These are phyloP conservation scores for Xanthoconium stramineum DNA, from an alignment of 768 basidiomycete species.

Conservation along the genomic window DNA sequence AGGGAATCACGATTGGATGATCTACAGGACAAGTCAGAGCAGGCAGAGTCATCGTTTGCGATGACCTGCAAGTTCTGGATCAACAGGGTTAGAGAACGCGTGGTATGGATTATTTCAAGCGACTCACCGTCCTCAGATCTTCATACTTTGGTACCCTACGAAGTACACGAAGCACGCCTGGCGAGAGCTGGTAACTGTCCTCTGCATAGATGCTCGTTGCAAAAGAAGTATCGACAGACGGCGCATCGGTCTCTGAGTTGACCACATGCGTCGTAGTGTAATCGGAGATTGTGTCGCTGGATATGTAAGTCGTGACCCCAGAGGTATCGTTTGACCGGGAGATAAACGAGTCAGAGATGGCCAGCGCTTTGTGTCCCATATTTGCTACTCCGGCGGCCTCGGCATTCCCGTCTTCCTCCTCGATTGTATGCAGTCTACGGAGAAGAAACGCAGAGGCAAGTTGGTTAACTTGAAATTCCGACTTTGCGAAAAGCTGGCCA, in stretches of 20 bases:
- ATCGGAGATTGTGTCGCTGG: constrained; percentile 5
- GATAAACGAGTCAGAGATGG: not conserved
- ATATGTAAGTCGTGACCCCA: constrained; percentile 2
- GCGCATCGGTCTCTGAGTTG: not conserved
- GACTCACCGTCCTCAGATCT: constrained; percentile 18
- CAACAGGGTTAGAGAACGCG: not conserved
- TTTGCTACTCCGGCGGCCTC: not conserved
- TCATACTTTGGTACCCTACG: constrained; percentile 18
- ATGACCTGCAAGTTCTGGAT: not conserved
- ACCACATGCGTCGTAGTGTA: not conserved
- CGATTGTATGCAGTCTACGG: not conserved
- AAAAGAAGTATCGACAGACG: constrained; percentile 11
- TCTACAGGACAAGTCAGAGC: not conserved
- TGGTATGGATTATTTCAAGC: not conserved
- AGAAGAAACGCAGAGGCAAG: not conserved
- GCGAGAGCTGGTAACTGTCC: not conserved
- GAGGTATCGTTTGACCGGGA: constrained; percentile 1
- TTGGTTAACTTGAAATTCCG: not conserved
- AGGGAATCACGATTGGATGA: not conserved
- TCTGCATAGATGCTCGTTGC: constrained; percentile 19
- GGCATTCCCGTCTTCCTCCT: constrained; percentile 1
- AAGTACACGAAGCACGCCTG: constrained; percentile 4
- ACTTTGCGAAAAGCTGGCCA: not conserved
- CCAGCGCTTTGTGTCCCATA: not conserved
- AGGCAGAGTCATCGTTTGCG: not conserved